phyloP scores from a whole-genome alignment of 257 asterid genomes.

The Solanum ossicruentum region DNA sequence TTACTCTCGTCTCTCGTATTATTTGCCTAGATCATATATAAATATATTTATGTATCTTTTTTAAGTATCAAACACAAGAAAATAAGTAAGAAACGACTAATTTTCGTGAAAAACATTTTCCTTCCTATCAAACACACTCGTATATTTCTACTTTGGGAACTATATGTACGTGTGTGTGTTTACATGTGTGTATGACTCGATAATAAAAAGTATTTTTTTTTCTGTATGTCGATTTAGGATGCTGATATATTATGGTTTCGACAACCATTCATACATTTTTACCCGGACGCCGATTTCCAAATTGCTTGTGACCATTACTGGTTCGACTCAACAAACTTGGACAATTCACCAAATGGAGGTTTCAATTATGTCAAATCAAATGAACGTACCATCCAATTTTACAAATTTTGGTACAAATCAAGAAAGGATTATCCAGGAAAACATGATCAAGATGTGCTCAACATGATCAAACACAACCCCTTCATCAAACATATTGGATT shows the following conservation, averaged over 20 bases:
- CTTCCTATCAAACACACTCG: no score
- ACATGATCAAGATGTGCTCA: conserved; percentile 56
- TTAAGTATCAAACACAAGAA: no score
- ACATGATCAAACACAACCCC: conserved; percentile 26
- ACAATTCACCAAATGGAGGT: conserved; percentile 46
- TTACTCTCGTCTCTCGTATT: no score
- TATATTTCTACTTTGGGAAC: neutral
- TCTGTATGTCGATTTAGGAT: conserved; percentile 16
- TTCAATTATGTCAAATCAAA: conserved; percentile 49
- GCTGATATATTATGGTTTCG: conserved; percentile 64
- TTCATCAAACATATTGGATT: conserved; percentile 19
- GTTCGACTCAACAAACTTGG: conserved; percentile 12
- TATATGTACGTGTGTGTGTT: neutral
- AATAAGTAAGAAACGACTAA: no score
- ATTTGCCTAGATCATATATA: no score
- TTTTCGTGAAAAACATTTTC: no score
- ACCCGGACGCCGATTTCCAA: conserved; percentile 40
- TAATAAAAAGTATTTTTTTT: neutral
- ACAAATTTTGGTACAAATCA: conserved; percentile 34
- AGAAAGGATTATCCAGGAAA: conserved; percentile 25
- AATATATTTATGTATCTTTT: no score
- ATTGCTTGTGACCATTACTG: conserved; percentile 45
- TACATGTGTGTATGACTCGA: neutral
- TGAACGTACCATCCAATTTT: conserved; percentile 32
- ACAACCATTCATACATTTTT: conserved; percentile 39